Evolutionary conservation across 768 basidiomycete genomes (phyloP).

Genomic region (Tremella yokohamensis): DNA sequence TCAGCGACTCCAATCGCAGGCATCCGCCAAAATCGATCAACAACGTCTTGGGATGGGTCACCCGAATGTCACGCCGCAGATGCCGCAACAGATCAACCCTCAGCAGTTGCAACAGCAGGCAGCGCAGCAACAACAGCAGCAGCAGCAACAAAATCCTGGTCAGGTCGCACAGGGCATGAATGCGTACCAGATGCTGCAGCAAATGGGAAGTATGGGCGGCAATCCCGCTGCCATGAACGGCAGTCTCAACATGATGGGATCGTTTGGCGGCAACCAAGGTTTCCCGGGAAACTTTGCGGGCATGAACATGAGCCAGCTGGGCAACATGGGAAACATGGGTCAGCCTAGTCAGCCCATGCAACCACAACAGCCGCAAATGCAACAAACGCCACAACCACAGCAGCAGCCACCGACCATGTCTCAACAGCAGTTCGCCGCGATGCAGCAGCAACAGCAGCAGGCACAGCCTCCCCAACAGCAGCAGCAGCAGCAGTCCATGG

Average conservation of each 20-base stretch:
- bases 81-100: neutral
- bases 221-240: conserved; percentile 1
- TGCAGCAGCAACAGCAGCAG: neutral
- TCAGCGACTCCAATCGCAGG: conserved; percentile 14
- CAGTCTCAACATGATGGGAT: conserved; percentile 13
- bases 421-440: neutral
- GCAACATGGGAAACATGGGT: neutral
- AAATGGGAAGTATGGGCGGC: neutral
- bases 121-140: conserved; percentile 2
- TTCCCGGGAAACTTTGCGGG: conserved; percentile 4
- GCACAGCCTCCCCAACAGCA: conserved; percentile 2
- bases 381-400: neutral
- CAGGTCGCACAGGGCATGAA: neutral
- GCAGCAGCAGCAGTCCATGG: conserved; percentile 6
- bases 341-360: neutral
- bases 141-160: conserved; percentile 1
- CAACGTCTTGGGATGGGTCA: conserved; percentile 1
- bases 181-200: neutral
- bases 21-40: conserved; percentile 11
- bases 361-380: neutral
- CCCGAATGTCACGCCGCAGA: neutral
- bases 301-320: conserved; percentile 2
- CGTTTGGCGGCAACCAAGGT: conserved; percentile 10
- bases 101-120: neutral
- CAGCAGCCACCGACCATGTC: conserved; percentile 2